These are phyloP conservation scores for Nymphaea colorata DNA, from an alignment of 164 flowering plant genomes.

Conservation along the genomic window DNA sequence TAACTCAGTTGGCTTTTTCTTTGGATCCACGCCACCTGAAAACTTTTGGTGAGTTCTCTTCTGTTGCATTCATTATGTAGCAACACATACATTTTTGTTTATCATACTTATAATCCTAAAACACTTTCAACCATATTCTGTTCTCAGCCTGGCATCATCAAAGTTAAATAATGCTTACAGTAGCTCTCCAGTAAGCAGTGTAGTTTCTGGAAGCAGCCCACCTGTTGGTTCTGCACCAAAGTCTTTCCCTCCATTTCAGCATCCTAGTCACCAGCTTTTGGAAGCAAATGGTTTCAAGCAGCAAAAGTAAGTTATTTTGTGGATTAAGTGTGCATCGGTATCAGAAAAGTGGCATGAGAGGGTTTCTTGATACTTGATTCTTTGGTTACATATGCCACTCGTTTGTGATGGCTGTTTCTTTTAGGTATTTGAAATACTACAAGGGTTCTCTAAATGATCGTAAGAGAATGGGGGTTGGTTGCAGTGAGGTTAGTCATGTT, in stretches of 20 bases:
- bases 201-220: conserved; percentile 48
- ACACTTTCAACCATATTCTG: background rate
- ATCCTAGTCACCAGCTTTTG: conserved; percentile 92
- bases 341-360: background rate
- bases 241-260: conserved; percentile 90
- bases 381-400: too few species aligned
- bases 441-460: conserved; percentile 82
- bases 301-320: conserved; percentile 55
- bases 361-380: background rate
- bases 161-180: conserved; percentile 65
- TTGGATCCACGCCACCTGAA: conserved; percentile 91
- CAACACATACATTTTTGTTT: background rate
- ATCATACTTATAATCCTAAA: background rate
- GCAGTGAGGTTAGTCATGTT: conserved; percentile 67
- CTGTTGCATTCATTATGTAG: background rate
- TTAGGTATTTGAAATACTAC: conserved; percentile 77
- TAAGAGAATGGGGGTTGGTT: conserved; percentile 81
- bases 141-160: conserved; percentile 50
- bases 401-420: conserved; percentile 2
- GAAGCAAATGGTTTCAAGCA: conserved; percentile 94
- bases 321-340: background rate
- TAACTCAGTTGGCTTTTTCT: conserved; percentile 85
- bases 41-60: conserved; percentile 50
- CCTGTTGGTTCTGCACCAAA: conserved; percentile 93
- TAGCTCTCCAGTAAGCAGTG: conserved; percentile 24